phyloP scores from a whole-genome alignment of 2,329 filamentous ascomycete genomes.

The Phoma sp. region DNA sequence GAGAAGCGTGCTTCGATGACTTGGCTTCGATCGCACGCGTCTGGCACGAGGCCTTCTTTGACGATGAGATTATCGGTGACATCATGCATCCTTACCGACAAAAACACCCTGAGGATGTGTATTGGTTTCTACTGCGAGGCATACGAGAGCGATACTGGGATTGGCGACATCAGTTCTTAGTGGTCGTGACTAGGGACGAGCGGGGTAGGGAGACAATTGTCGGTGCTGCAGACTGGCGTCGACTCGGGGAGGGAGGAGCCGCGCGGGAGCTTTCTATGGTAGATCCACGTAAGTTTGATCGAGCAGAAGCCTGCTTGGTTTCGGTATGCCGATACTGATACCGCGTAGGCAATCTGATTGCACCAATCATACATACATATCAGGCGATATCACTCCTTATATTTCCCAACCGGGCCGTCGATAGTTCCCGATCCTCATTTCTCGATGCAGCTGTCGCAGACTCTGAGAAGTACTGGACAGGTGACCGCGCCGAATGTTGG shows the following conservation, averaged over 20 bases:
- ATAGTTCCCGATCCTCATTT: conserved; percentile 27
- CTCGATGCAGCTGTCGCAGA: conserved; percentile 28
- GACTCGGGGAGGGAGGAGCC: conserved; percentile 31
- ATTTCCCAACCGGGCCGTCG: conserved; percentile 38
- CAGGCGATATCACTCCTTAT: conserved; percentile 20
- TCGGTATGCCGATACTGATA: not conserved
- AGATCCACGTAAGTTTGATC: conserved; percentile 27
- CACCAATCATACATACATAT: conserved; percentile 17
- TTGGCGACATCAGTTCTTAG: conserved; percentile 36
- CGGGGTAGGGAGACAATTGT: conserved; percentile 18
- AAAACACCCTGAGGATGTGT: conserved; percentile 35
- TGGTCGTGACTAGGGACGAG: conserved; percentile 23
- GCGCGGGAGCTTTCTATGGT: conserved; percentile 17
- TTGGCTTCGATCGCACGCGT: conserved; percentile 29
- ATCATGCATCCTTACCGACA: conserved; percentile 43
- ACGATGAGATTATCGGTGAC: conserved; percentile 42
- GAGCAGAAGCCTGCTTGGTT: no score
- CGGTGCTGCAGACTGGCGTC: conserved; percentile 40
- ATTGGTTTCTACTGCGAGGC: conserved; percentile 37
- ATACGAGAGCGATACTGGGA: conserved; percentile 37
- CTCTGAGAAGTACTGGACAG: conserved; percentile 34
- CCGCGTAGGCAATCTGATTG: conserved; percentile 29
- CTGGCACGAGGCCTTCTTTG: conserved; percentile 39
- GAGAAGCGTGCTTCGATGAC: conserved; percentile 25
- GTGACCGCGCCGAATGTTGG: conserved; percentile 35